Base-by-base conservation (phyloP, 352 stramenopile species). In the Phytopythium sindhum region DNA sequence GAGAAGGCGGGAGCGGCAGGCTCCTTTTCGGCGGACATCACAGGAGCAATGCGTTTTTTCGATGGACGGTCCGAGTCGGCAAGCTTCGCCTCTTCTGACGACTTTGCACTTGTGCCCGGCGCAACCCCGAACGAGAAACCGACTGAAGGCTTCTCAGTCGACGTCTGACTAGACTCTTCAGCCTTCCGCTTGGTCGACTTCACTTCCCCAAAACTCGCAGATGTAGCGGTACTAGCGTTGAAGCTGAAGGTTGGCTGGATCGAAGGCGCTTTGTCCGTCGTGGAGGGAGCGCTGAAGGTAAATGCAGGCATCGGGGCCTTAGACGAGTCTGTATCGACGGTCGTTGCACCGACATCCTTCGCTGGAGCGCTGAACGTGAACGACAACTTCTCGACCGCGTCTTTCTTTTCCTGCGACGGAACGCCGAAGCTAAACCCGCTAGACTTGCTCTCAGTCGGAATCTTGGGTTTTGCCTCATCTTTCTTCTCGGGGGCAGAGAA, bases 321-420 rank as follows among this genome's bases (percentile, higher is more conserved):
- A 0, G 54, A 24, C 1, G 54, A 45, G 15, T 60, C 54, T 19
- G 21, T 3, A 21, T 50, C 54, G 19, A 35, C 26, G 4, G 54
- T 24, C 15, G 54, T 17, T 10, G 54, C 5, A 35, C 8, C 23
- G 12, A 23, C 8, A 50, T 50, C 54, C 35, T 50, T 48, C 11
- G 23, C 33, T 35, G 71, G 62, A 33, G 72, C 73, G 29, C 79
- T 77, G 33, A 93, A 91, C 31, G 67, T 75, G 28, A 91, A 88
- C 35, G 69, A 63, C 9, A 74, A 55, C 35, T 76, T 78, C 10
- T 67, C 63, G 6, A 50, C 53, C 56, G 51, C 56, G 31, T 69
- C 68, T 17, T 69, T 69, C 10, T 58, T 26, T 21, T 77, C 60
- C 2, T 61, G n/a, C 1, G 59, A 6, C 14, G 70, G 41, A 8